Conservation (phyloP, 176 grass and related monocot species). For the Panicum miliaceum region DNA sequence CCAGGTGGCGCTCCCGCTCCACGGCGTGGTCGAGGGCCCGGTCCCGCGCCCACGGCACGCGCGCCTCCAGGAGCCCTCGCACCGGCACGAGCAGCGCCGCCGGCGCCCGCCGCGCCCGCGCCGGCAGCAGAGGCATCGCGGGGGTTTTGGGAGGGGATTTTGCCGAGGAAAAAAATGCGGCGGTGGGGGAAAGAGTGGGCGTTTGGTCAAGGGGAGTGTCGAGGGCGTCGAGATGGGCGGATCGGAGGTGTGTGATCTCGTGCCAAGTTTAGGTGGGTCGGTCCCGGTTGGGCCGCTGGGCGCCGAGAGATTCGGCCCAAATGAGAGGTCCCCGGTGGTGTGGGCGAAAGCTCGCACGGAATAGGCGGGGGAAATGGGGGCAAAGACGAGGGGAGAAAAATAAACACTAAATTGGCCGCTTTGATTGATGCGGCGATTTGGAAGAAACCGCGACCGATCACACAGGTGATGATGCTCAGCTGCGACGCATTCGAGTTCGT, state of each 20-base stretch:
- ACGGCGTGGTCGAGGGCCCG: conserved; percentile 88
- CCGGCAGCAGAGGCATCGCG: neutral
- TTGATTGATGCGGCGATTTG: neutral
- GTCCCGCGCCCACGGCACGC: conserved; percentile 68
- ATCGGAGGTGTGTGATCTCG: conserved; percentile 5
- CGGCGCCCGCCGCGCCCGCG: conserved; percentile 11
- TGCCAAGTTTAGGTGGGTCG: neutral
- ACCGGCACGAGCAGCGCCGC: conserved; percentile 38
- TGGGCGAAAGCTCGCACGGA: neutral
- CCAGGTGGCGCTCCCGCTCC: conserved; percentile 84
- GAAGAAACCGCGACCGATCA: no score
- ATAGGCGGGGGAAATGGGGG: no score
- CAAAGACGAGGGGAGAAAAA: no score
- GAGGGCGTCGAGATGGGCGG: neutral
- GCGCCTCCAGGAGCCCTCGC: conserved; percentile 57
- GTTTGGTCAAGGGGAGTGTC: neutral
- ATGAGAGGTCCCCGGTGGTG: neutral
- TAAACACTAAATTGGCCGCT: neutral
- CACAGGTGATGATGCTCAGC: no score
- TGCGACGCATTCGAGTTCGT: no score
- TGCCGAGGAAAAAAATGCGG: neutral
- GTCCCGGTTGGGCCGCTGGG: neutral
- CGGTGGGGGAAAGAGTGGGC: neutral
- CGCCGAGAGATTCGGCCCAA: neutral
- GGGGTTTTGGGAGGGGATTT: conserved; percentile 32